These are phyloP conservation scores for Viola odorata DNA, from an alignment of 345 rosid species.

Conservation along the genomic window DNA sequence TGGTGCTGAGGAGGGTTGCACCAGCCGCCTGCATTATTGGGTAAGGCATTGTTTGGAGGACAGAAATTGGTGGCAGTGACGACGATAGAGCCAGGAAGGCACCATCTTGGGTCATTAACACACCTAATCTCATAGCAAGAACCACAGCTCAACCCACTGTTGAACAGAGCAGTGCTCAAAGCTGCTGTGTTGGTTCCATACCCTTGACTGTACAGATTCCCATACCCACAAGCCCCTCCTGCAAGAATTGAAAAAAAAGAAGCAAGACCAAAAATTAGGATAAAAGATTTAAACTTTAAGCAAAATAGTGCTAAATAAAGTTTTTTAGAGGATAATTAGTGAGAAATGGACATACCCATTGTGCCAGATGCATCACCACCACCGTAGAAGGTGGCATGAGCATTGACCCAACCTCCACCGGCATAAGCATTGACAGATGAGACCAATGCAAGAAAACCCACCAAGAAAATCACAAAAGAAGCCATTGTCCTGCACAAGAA, in stretches of 20 bases:
- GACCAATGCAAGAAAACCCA: conserved; percentile 47
- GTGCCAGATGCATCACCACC: conserved; percentile 30
- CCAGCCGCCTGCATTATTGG: conserved; percentile 25
- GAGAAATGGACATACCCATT: conserved; percentile 18
- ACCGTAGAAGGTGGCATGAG: conserved; percentile 26
- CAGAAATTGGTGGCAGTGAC: conserved; percentile 29
- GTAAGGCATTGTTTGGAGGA: conserved; percentile 27
- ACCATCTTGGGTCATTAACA: conserved; percentile 15
- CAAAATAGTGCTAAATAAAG: neutral
- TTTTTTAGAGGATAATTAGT: neutral
- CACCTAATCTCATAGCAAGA: conserved; percentile 23
- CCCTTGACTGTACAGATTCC: conserved; percentile 24
- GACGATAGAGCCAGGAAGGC: conserved; percentile 24
- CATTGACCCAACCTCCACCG: conserved; percentile 19
- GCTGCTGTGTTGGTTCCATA: conserved; percentile 29
- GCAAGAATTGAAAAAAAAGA: neutral
- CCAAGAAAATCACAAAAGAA: conserved; percentile 27
- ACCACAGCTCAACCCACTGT: conserved; percentile 22
- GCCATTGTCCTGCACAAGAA: conserved; percentile 46
- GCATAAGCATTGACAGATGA: conserved; percentile 44
- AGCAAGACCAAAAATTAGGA: neutral
- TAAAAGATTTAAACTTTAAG: neutral
- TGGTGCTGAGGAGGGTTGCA: conserved; percentile 26
- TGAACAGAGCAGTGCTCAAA: conserved; percentile 24
- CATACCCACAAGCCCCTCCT: conserved; percentile 28